Percentiles rank a stretch among this genome's conserved stretches.
These are phyloP conservation scores for Dryadomyces quercivorus DNA, from an alignment of 2,329 filamentous ascomycete genomes.

Conservation along the genomic window DNA sequence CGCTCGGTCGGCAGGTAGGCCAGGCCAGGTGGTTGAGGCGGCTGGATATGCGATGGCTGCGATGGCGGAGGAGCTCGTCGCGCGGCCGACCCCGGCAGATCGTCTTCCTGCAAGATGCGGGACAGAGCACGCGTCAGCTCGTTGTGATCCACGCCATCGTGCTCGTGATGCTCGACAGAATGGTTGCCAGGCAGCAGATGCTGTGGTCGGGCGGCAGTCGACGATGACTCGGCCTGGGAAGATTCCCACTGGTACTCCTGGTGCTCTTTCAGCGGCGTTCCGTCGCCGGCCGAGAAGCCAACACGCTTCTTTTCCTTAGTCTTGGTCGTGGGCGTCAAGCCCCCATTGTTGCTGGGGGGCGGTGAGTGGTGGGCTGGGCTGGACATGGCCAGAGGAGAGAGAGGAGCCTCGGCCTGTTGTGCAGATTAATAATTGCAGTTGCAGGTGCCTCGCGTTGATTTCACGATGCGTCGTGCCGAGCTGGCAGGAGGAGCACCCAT, in stretches of 20 bases:
- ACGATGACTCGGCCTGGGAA: neutral
- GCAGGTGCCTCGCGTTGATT: neutral
- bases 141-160: constrained; percentile 12
- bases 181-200: neutral
- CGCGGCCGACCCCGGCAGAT: neutral
- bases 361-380: constrained; percentile 1
- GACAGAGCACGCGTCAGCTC: constrained; percentile 11
- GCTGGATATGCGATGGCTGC: neutral
- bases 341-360: neutral
- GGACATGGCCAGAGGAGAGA: constrained; percentile 6
- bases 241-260: neutral
- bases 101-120: constrained; percentile 8
- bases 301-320: constrained; percentile 14
- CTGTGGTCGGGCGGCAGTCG: neutral
- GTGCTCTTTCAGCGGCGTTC: constrained; percentile 1
- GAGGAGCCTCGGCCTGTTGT: too few species aligned
- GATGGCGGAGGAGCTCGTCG: neutral
- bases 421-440: neutral
- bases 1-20: constrained; percentile 10
- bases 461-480: too few species aligned
- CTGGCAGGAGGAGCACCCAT: too few species aligned
- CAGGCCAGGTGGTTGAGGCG: constrained; percentile 3
- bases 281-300: constrained; percentile 10
- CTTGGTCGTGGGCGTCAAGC: constrained; percentile 4
- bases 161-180: neutral